A percentile compares a stretch with the other conserved stretches of the same genome.
phyloP scores from a whole-genome alignment of 192 early-diverging fungal genomes.

The Chytriomyces sp. region DNA sequence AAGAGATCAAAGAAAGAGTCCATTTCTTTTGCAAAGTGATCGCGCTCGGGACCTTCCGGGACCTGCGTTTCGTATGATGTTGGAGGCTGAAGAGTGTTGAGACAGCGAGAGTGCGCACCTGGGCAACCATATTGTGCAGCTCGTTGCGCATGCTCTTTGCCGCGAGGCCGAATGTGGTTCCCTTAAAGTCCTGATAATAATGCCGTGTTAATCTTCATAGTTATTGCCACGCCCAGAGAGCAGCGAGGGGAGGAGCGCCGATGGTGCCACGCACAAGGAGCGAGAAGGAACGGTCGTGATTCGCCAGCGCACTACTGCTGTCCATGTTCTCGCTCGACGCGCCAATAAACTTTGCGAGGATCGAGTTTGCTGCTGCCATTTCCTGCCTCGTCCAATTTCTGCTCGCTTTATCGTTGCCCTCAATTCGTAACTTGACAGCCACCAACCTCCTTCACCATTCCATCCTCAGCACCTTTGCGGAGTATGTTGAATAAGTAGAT shows the following conservation, averaged over 20 bases:
- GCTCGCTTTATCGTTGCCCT: neutral
- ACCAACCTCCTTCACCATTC: too few relatives aligned
- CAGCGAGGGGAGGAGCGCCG: neutral
- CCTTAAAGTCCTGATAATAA: constrained; percentile 51
- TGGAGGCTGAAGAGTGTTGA: too few relatives aligned
- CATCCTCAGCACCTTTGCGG: too few relatives aligned
- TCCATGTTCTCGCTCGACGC: neutral
- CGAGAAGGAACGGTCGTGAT: constrained; percentile 25
- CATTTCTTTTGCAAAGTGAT: constrained; percentile 49
- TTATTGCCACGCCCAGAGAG: neutral
- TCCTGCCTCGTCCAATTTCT: neutral
- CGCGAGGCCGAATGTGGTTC: constrained; percentile 50
- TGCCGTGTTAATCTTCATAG: neutral
- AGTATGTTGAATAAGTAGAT: too few relatives aligned
- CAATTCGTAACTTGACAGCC: too few relatives aligned
- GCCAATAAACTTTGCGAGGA: too few relatives aligned
- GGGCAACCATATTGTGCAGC: constrained; percentile 62
- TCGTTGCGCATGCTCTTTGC: constrained; percentile 78
- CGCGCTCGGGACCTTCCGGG: constrained; percentile 61
- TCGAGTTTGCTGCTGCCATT: too few relatives aligned
- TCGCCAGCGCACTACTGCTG: neutral
- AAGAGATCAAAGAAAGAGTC: constrained; percentile 55
- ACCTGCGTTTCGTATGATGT: too few relatives aligned
- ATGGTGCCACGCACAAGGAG: constrained; percentile 2
- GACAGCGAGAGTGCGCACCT: too few relatives aligned